Evolutionary conservation across 257 asterid species (phyloP).

Genomic region (Misopates orontium): DNA sequence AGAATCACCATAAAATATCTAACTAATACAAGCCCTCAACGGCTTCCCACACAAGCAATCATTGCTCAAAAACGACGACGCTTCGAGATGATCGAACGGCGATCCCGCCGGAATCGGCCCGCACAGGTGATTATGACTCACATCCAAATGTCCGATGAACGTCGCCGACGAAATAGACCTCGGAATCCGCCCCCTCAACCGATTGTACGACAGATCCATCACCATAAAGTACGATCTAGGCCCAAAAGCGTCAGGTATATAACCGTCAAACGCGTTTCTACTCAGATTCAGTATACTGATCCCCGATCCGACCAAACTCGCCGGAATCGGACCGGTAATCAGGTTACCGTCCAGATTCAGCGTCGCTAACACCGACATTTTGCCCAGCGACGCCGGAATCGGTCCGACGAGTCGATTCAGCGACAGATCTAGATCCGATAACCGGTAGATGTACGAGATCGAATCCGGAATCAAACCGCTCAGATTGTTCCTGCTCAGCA

Average conservation of each 20-base stretch:
- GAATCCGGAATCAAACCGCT: slow-evolving; percentile 49
- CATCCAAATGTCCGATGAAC: slow-evolving; percentile 60
- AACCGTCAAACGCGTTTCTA: slow-evolving; percentile 45
- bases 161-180: slow-evolving; percentile 38
- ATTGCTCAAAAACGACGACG: slow-evolving; percentile 47
- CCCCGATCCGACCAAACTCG: slow-evolving; percentile 38
- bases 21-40: slow-evolving; percentile 41
- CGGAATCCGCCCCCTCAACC: slow-evolving; percentile 45
- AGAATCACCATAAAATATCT: neutral
- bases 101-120: slow-evolving; percentile 56
- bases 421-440: slow-evolving; percentile 55
- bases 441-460: slow-evolving; percentile 34
- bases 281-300: slow-evolving; percentile 49
- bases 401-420: slow-evolving; percentile 41
- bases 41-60: slow-evolving; percentile 64
- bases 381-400: slow-evolving; percentile 45
- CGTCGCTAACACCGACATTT: slow-evolving; percentile 57
- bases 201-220: slow-evolving; percentile 47
- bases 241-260: slow-evolving; percentile 44
- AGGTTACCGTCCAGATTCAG: slow-evolving; percentile 46
- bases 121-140: slow-evolving; percentile 55
- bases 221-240: slow-evolving; percentile 42
- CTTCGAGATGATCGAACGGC: slow-evolving; percentile 58
- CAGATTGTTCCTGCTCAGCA: slow-evolving; percentile 44
- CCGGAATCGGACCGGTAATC: slow-evolving; percentile 43